phyloP scores from a whole-genome alignment of 441 rosid genomes.

The Raphanus hybrid region DNA sequence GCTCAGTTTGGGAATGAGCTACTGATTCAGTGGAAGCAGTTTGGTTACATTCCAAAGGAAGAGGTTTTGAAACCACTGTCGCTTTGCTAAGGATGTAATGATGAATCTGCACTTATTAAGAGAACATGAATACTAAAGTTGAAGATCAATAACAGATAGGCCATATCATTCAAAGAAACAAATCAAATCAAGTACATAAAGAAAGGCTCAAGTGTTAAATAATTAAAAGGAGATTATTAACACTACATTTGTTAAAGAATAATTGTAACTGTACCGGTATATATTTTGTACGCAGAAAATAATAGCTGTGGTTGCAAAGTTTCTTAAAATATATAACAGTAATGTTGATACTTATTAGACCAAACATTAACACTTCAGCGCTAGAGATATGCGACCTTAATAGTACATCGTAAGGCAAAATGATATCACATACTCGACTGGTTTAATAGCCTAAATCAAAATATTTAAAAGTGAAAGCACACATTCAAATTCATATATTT shows the following conservation, averaged over 20 bases:
- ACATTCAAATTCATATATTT: no score
- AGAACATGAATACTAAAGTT: not conserved
- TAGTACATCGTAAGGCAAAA: not conserved
- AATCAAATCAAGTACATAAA: conserved; percentile 1
- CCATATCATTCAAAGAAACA: not conserved
- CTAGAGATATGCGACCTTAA: not conserved
- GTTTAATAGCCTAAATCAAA: no score
- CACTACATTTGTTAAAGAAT: not conserved
- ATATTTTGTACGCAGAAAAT: not conserved
- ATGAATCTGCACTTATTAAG: conserved; percentile 66
- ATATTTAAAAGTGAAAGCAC: no score
- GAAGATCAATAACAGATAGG: not conserved
- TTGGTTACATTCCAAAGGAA: conserved; percentile 32
- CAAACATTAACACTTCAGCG: not conserved
- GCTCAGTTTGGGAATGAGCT: conserved; percentile 37
- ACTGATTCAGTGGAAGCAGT: conserved; percentile 45
- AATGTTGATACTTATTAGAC: not conserved
- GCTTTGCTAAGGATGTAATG: conserved; percentile 84
- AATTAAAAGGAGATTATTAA: not conserved
- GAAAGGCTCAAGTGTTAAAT: not conserved
- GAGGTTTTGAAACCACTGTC: conserved; percentile 58
- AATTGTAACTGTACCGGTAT: not conserved
- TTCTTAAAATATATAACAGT: not conserved
- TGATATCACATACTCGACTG: no score
- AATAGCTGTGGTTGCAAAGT: not conserved